Base-by-base conservation (phyloP, 2,329 filamentous ascomycete species). In the Ceratocystis huliohia region DNA sequence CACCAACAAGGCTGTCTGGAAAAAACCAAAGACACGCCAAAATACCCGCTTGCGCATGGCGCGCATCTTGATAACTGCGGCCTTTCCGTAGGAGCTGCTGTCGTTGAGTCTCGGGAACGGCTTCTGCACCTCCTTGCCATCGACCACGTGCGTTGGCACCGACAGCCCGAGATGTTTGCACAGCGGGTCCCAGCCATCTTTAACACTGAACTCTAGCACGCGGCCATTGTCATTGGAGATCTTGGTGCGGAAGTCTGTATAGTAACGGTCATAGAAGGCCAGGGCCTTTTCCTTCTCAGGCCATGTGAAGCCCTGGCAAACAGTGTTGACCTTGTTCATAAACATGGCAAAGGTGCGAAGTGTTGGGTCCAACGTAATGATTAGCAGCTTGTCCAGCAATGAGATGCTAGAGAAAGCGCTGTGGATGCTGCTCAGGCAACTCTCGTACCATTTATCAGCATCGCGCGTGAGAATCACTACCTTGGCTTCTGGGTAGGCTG, bases 171-270 rank as follows among this genome's bases (percentile, higher is more conserved):
- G 72, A 50, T 76, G 75, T 22, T 73, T 66, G 63, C 77, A 79
- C 8, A 79, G 72, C 6, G 78, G 76, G n/a, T 61, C 71, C 76
- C 76, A 79, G 2, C 77, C 77, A 6, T 76, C 73, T 33, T 72
- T 71, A 13, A 78, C 71, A n/a, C 69, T 70, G 68, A 73, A 79
- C 66, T 79, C 75, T 25, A 79, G 70, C 25, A 77, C 69, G 0
- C 74, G 71, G 15, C 44, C 44, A n/a, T 46, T 37, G 15, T 75
- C 72, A 2, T 68, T 70, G 5, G 74, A 71, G 20, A 78, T 75
- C 30, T 71, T 69, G 13, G 73, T 72, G 6, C 73, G 71, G 20
- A 75, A 75, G 63, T 76, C 74, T 25, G 71, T 70, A 65, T 79
- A 79, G 45, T 74, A 74, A 0, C 71, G 68, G n/a, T 72, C 70